Conservation (phyloP, 2,329 filamentous ascomycete species). For the Dothideomycetes sp. region DNA sequence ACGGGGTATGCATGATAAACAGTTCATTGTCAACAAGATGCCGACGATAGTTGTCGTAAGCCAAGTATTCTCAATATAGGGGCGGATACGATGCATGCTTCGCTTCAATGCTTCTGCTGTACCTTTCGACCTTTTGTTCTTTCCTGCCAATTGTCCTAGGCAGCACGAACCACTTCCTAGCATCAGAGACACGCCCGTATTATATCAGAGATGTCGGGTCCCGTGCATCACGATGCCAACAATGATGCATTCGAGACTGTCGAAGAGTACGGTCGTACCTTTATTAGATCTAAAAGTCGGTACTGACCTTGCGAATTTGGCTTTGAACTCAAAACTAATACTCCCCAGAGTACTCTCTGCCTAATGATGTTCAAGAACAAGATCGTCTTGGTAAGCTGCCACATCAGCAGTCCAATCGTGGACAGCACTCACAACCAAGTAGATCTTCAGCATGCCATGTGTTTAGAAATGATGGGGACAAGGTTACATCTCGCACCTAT, state of each 20-base stretch:
- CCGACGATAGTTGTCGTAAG: no score
- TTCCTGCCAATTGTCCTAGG: no score
- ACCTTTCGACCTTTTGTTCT: no score
- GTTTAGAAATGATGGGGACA: background rate
- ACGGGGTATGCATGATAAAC: no score
- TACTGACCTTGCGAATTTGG: background rate
- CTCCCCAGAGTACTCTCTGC: background rate
- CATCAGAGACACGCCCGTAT: no score
- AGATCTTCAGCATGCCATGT: slow-evolving; percentile 4
- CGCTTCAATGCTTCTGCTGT: no score
- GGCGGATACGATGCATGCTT: no score
- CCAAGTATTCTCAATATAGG: no score
- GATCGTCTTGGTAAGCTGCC: background rate
- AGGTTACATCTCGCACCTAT: slow-evolving; percentile 1
- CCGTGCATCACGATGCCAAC: no score
- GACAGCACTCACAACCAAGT: background rate
- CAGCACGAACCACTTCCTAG: no score
- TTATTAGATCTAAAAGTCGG: background rate
- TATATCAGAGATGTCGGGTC: no score
- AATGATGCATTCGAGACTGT: background rate
- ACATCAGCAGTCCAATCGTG: background rate
- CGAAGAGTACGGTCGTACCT: background rate
- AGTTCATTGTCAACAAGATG: no score
- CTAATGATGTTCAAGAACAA: slow-evolving; percentile 1
- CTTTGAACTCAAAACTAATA: background rate